Conservation (phyloP, 2,329 filamentous ascomycete genomes). For the Rhytidhysteron rufulum region DNA sequence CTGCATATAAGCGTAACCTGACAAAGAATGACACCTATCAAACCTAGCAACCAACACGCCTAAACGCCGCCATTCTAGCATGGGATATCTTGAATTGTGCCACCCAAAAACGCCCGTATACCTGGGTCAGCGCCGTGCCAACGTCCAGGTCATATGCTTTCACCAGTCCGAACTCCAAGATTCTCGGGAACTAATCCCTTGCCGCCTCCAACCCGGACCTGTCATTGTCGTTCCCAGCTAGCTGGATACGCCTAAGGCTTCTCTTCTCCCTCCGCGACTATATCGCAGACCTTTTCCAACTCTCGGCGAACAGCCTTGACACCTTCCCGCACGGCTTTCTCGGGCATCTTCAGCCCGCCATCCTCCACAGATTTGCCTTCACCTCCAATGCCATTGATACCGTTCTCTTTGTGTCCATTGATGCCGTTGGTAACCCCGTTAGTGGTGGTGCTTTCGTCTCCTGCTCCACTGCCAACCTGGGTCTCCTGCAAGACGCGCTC, state of each 20-base stretch:
- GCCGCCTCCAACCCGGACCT: background rate
- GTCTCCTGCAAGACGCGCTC: conserved; percentile 49
- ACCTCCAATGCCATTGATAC: conserved; percentile 24
- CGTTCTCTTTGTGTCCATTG: conserved; percentile 11
- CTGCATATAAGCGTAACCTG: too few relatives aligned
- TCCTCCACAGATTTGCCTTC: conserved; percentile 36
- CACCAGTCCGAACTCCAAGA: background rate
- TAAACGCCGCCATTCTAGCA: conserved; percentile 1
- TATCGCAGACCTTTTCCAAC: conserved; percentile 48
- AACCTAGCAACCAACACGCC: background rate
- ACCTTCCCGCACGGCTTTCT: conserved; percentile 47
- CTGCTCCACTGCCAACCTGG: background rate
- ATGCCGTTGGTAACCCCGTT: conserved; percentile 18
- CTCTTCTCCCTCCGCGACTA: conserved; percentile 16
- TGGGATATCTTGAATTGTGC: conserved; percentile 4
- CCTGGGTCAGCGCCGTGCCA: background rate
- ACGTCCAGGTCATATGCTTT: background rate
- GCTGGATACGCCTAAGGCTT: background rate
- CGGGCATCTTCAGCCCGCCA: conserved; percentile 43
- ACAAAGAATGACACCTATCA: too few relatives aligned
- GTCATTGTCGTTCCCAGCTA: background rate
- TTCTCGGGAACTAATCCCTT: background rate
- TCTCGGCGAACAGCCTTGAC: conserved; percentile 50
- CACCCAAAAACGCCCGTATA: conserved; percentile 5
- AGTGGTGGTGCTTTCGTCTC: conserved; percentile 15